These are phyloP conservation scores for Aspergillus piperis DNA, from an alignment of 2,329 filamentous ascomycete genomes.

Conservation along the genomic window DNA sequence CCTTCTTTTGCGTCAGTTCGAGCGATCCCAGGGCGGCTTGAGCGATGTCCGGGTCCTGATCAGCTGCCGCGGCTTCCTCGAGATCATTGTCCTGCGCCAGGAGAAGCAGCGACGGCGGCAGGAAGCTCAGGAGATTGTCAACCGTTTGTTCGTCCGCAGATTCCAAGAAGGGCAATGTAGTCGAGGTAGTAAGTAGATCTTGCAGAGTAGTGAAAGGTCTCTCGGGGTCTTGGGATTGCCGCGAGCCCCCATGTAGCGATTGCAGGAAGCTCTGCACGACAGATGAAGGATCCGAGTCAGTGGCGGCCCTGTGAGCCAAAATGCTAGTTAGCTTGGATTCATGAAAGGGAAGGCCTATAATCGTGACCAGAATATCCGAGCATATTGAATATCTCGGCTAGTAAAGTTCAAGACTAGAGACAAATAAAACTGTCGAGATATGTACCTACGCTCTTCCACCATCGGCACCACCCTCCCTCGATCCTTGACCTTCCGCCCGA, in stretches of 20 bases:
- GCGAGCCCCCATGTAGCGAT: conserved; percentile 67
- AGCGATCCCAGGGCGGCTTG: conserved; percentile 74
- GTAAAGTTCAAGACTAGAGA: conserved; percentile 11
- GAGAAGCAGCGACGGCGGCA: conserved; percentile 77
- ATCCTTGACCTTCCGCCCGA: conserved; percentile 82
- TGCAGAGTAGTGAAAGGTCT: conserved; percentile 79
- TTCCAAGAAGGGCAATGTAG: conserved; percentile 76
- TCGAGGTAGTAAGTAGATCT: conserved; percentile 77
- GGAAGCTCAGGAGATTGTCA: conserved; percentile 72
- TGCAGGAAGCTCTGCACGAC: conserved; percentile 86
- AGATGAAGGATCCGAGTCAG: conserved; percentile 68
- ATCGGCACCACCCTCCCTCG: conserved; percentile 91
- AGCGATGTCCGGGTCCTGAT: conserved; percentile 69
- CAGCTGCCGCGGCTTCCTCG: conserved; percentile 61
- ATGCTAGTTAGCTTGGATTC: conserved; percentile 42
- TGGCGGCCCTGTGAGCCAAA: conserved; percentile 55
- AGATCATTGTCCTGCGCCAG: conserved; percentile 69
- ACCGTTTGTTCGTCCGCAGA: conserved; percentile 64
- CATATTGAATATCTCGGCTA: background rate
- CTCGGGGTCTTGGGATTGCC: conserved; percentile 52
- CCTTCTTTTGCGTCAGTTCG: conserved; percentile 73
- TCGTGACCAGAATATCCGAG: background rate
- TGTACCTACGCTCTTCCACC: conserved; percentile 98
- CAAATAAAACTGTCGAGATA: conserved; percentile 38
- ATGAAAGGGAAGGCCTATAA: background rate